These are phyloP conservation scores for Colletotrichum scovillei DNA, from an alignment of 2,329 filamentous ascomycete species.

Conservation along the genomic window DNA sequence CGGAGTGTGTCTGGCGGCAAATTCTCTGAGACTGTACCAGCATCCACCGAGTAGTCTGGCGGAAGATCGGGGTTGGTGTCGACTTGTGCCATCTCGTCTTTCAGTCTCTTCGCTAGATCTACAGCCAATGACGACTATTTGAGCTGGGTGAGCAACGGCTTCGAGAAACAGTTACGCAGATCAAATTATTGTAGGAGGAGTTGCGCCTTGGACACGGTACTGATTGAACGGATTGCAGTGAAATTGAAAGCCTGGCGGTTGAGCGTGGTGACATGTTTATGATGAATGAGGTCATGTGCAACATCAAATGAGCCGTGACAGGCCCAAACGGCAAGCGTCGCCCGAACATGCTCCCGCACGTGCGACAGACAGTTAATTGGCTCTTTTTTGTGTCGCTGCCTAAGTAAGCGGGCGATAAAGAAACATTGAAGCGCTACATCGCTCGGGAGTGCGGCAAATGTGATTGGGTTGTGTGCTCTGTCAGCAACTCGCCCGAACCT, in stretches of 20 bases:
- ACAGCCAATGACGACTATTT: too few species aligned
- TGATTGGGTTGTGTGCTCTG: not conserved
- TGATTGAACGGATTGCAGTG: not conserved
- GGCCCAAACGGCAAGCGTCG: not conserved
- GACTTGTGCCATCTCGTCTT: constrained; percentile 1
- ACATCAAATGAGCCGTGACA: not conserved
- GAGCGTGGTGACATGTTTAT: not conserved
- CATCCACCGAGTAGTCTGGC: constrained; percentile 19
- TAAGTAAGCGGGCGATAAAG: not conserved
- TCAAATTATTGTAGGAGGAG: not conserved
- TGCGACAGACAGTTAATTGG: not conserved
- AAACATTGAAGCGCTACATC: not conserved
- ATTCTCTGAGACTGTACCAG: constrained; percentile 15
- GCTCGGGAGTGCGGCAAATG: not conserved
- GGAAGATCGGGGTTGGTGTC: constrained; percentile 4
- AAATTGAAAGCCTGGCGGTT: not conserved
- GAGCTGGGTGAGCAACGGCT: too few species aligned
- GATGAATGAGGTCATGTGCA: not conserved
- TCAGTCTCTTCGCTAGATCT: not conserved
- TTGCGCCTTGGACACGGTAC: not conserved
- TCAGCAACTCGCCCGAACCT: not conserved
- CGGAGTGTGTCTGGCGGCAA: constrained; percentile 47
- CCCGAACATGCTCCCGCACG: not conserved
- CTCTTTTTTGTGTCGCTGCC: not conserved
- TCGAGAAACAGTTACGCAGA: too few species aligned